Evolutionary conservation across 345 rosid genomes (phyloP), one percentile per base, ranked within the genome.

Genomic region (Populus deltoides): DNA sequence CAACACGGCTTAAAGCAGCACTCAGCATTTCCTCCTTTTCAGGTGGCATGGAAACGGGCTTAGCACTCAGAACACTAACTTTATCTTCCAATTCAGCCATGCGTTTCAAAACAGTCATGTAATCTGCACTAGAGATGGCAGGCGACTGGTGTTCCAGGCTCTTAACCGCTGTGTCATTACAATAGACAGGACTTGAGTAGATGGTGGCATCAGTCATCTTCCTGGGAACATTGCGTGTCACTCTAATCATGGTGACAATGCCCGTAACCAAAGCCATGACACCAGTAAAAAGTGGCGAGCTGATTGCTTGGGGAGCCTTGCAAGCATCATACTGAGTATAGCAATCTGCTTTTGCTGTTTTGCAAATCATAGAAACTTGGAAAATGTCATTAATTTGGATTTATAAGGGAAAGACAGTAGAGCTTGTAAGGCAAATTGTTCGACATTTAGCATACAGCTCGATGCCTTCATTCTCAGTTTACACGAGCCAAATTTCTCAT

Each of bases 191-290:
- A 79, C 78, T 85, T 1, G 97, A 89, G 81, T 90, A 90, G 45
- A 89, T 79, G 77, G 86, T 85, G 9, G 87, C 86, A 80, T 90
- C 90, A 1, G 93, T 87, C 73, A 90, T 81, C 79, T 84, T 92
- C 80, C 79, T 90, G 2, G 99, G 97, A 83, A 93, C 86, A 81
- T 88, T 90, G 43, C 92, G 87, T 0, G 99, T 88, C 75, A 93
- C 92, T 86, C 79, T 90, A 63, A 92, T 87, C 90, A 93, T 87
- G 7, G 98, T 90, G 66, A 86, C 93, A 5, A 95, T 87, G 51
- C 99, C 96, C 90, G 88, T 90, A 33, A 92, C 91, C 22, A 95
- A 83, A 68, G 98, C 89, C 99, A 95, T 89, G 17, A 95, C 90
- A 9, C 96, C 97, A 0, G 89, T 90, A 84, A 92, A 85, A 75